phyloP scores from a whole-genome alignment of 2,329 filamentous ascomycete species.

The Bipolaris gigantea region DNA sequence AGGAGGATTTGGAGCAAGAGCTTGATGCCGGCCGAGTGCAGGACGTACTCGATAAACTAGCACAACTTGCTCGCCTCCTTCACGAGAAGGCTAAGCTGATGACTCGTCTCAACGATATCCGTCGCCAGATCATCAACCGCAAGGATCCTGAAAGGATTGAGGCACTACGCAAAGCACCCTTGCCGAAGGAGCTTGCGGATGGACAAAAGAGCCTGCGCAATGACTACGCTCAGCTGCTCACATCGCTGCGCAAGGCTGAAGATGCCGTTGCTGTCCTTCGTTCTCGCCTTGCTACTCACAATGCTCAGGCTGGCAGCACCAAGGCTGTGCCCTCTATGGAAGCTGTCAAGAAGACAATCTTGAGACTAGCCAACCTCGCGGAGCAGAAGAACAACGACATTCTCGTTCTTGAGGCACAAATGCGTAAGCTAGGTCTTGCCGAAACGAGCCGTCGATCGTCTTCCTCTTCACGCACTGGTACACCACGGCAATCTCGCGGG shows the following conservation, averaged over 20 bases:
- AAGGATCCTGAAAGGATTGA: constrained; percentile 68
- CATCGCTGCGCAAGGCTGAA: constrained; percentile 75
- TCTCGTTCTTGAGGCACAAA: constrained; percentile 83
- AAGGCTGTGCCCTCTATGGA: constrained; percentile 76
- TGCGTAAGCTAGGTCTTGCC: constrained; percentile 64
- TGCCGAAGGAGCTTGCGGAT: constrained; percentile 80
- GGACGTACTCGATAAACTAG: constrained; percentile 68
- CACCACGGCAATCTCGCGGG: constrained; percentile 22
- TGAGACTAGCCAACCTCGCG: constrained; percentile 88
- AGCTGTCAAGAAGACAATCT: constrained; percentile 86
- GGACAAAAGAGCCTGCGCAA: constrained; percentile 83
- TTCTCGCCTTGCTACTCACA: constrained; percentile 68
- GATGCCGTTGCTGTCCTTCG: constrained; percentile 77
- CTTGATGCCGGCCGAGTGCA: constrained; percentile 70
- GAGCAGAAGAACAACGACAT: constrained; percentile 90
- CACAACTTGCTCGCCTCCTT: constrained; percentile 66
- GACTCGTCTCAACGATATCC: constrained; percentile 75
- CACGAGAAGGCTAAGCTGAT: constrained; percentile 69
- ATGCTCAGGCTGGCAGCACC: constrained; percentile 51
- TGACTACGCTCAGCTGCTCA: constrained; percentile 73
- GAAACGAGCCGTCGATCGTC: constrained; percentile 29
- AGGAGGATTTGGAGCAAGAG: constrained; percentile 63
- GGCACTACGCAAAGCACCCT: constrained; percentile 67
- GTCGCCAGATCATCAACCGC: constrained; percentile 70
- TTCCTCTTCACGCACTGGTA: constrained; percentile 23